These are phyloP conservation scores for Mycena latifolia DNA, from an alignment of 768 basidiomycete species.

Conservation along the genomic window DNA sequence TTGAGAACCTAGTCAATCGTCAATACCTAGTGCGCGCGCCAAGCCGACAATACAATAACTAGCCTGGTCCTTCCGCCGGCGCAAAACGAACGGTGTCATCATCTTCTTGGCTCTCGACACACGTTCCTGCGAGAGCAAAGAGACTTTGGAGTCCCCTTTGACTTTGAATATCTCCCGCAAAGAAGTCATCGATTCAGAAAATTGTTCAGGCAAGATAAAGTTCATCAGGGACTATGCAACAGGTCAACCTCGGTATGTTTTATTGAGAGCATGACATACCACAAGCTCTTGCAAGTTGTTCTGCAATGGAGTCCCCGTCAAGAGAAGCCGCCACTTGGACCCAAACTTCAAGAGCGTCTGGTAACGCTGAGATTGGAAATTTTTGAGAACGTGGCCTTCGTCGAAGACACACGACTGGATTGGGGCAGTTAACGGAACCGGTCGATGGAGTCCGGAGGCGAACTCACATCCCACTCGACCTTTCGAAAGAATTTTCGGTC, in stretches of 20 bases:
- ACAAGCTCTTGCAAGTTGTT: constrained; percentile 93
- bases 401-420: constrained; percentile 92
- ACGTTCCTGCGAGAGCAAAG: constrained; percentile 91
- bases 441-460: constrained; percentile 3
- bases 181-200: constrained; percentile 80
- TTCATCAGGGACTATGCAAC: constrained; percentile 89
- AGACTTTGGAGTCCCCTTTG: constrained; percentile 91
- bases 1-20: constrained; percentile 79
- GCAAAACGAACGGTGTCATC: constrained; percentile 99
- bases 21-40: constrained; percentile 2
- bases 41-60: constrained; percentile 23
- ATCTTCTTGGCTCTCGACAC: constrained; percentile 97
- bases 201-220: constrained; percentile 95
- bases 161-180: constrained; percentile 97
- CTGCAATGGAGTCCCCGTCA: constrained; percentile 96
- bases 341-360: constrained; percentile 87
- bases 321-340: constrained; percentile 89
- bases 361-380: constrained; percentile 97
- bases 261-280: constrained; percentile 74
- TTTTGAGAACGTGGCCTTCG: constrained; percentile 97
- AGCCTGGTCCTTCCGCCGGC: constrained; percentile 96
- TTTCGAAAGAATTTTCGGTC: constrained; percentile 95
- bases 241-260: constrained; percentile 18
- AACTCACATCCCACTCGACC: constrained; percentile 91
- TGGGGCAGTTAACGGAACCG: constrained; percentile 2